Evolutionary conservation across 805 yeast species (phyloP).

Genomic region (Yarrowia deformans): DNA sequence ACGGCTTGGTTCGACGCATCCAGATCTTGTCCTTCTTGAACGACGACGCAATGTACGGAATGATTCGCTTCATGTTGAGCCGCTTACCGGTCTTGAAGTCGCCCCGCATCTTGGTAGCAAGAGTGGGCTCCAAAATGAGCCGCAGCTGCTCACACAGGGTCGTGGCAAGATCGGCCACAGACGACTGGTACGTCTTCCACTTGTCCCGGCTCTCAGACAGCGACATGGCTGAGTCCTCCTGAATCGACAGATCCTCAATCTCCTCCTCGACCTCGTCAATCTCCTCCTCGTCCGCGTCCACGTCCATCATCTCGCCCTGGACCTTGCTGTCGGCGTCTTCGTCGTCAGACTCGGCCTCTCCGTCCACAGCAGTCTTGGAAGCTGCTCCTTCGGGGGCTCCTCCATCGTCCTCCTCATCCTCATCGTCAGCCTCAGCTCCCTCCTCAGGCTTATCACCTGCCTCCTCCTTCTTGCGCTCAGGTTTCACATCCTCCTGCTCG

Average conservation of each 20-base stretch:
- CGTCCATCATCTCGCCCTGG: slow-evolving; percentile 32
- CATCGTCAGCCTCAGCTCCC: slow-evolving; percentile 45
- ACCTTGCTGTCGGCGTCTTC: slow-evolving; percentile 45
- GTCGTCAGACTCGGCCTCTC: slow-evolving; percentile 40
- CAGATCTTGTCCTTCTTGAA: slow-evolving; percentile 98
- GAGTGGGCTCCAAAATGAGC: slow-evolving; percentile 90
- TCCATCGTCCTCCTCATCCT: slow-evolving; percentile 47
- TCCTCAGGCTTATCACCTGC: slow-evolving; percentile 41
- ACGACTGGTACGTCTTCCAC: slow-evolving; percentile 83
- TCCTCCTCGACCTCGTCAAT: slow-evolving; percentile 47
- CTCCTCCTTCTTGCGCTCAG: slow-evolving; percentile 40
- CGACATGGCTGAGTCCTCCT: slow-evolving; percentile 49
- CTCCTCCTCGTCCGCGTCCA: slow-evolving; percentile 42
- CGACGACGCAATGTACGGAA: slow-evolving; percentile 96
- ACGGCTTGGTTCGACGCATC: slow-evolving; percentile 96
- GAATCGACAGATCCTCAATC: slow-evolving; percentile 32
- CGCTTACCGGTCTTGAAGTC: slow-evolving; percentile 98
- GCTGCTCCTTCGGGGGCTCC: slow-evolving; percentile 41
- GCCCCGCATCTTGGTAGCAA: slow-evolving; percentile 93
- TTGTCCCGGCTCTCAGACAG: slow-evolving; percentile 73
- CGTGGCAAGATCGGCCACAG: slow-evolving; percentile 88
- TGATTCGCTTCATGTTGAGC: slow-evolving; percentile 95
- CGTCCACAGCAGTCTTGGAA: slow-evolving; percentile 42
- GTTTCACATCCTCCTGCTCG: slow-evolving; percentile 47
- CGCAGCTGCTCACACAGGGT: slow-evolving; percentile 91